Evolutionary conservation across 1,284 basidiomycete species (phyloP).

Genomic region (Porodaedalea pini): DNA sequence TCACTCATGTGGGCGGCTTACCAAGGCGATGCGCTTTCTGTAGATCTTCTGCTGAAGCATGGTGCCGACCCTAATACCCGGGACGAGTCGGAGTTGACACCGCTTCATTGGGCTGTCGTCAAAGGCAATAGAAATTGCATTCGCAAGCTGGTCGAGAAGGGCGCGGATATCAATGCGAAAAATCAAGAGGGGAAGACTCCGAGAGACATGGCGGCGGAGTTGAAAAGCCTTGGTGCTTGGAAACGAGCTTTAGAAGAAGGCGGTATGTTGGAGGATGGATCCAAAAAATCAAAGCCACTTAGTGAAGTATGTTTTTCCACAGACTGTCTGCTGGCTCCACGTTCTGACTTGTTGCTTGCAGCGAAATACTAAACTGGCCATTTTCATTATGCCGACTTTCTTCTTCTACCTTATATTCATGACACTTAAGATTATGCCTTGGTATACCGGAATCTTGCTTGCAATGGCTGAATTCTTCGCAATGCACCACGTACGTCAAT

Average conservation of each 20-base stretch:
- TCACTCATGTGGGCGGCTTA: conserved; percentile 99
- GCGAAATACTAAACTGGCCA: conserved; percentile 78
- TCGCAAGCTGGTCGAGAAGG: conserved; percentile 78
- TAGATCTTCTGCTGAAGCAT: conserved; percentile 86
- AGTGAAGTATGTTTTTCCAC: conserved; percentile 55
- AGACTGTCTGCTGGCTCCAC: neutral
- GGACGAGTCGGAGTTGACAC: conserved; percentile 84
- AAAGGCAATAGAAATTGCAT: conserved; percentile 89
- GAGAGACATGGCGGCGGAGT: conserved; percentile 90
- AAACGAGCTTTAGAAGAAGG: conserved; percentile 85
- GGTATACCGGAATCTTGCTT: conserved; percentile 85
- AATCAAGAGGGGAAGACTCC: conserved; percentile 87
- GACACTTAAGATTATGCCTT: conserved; percentile 79
- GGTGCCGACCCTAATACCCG: conserved; percentile 75
- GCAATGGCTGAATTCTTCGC: conserved; percentile 83
- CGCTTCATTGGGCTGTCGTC: conserved; percentile 99
- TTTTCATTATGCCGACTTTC: conserved; percentile 77
- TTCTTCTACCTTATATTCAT: conserved; percentile 82
- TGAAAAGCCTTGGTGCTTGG: conserved; percentile 88
- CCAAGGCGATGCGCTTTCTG: conserved; percentile 94
- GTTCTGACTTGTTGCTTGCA: conserved; percentile 30
- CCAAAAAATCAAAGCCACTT: conserved; percentile 61
- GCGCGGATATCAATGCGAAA: conserved; percentile 78
- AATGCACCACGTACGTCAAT: conserved; percentile 80
- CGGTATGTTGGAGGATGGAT: conserved; percentile 73